Conservation (phyloP, 78 protist genomes). For the Dictyostelium firmibasis region DNA sequence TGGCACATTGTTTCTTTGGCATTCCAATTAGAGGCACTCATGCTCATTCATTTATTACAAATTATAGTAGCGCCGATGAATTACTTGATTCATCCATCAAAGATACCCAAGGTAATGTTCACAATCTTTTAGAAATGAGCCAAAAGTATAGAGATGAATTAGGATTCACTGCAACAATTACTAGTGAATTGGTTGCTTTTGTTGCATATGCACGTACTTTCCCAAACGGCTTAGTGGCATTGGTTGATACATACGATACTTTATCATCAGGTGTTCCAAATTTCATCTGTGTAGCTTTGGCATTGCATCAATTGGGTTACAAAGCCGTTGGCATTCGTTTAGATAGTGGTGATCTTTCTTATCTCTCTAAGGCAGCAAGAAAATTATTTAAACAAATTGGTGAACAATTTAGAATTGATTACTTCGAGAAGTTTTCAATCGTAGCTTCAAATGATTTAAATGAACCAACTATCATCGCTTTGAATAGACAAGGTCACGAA, state of each 20-base stretch:
- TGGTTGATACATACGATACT: slow-evolving; percentile 96
- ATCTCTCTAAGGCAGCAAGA: slow-evolving; percentile 80
- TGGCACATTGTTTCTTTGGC: slow-evolving; percentile 82
- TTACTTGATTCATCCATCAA: neutral
- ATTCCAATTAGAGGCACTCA: slow-evolving; percentile 92
- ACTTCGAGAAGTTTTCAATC: slow-evolving; percentile 71
- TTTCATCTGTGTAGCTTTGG: slow-evolving; percentile 91
- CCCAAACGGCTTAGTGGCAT: slow-evolving; percentile 92
- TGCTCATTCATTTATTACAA: slow-evolving; percentile 92
- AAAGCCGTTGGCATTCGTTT: slow-evolving; percentile 91
- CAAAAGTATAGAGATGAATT: slow-evolving; percentile 8
- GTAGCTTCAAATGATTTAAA: slow-evolving; percentile 94
- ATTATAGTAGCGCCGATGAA: slow-evolving; percentile 68
- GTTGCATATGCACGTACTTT: slow-evolving; percentile 94
- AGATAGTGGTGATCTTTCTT: slow-evolving; percentile 95
- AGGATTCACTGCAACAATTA: slow-evolving; percentile 49
- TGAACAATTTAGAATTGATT: slow-evolving; percentile 16
- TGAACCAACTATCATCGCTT: slow-evolving; percentile 83
- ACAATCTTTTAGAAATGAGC: slow-evolving; percentile 60
- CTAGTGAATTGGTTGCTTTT: slow-evolving; percentile 95
- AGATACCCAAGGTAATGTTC: slow-evolving; percentile 21
- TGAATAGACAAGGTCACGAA: slow-evolving; percentile 85
- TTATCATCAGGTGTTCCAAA: slow-evolving; percentile 91
- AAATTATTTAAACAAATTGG: slow-evolving; percentile 49
- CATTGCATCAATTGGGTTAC: slow-evolving; percentile 87